Base-by-base conservation (phyloP, 805 yeast genomes). In the Saccharomyces kudriavzevii region DNA sequence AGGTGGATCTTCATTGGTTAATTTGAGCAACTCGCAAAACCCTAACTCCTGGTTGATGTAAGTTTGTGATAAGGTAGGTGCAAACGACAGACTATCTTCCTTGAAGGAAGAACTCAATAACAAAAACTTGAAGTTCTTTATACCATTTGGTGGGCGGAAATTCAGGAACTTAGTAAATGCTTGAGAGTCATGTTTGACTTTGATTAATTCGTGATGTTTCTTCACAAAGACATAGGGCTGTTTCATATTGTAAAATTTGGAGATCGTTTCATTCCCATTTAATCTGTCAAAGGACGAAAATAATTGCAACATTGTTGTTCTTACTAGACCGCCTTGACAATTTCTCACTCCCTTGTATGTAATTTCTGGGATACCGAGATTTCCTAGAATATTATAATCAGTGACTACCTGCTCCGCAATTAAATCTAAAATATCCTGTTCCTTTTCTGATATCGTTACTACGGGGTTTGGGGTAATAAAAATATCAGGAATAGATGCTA, bases 91-190 rank as follows among this genome's bases (percentile, higher is more conserved):
- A 51, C 71, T 67, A 49, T 67, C 71, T 4, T 60, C 61, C 27
- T 58, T 58, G n/a, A 54, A 55, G 1, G 64, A 56, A 4, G 73
- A 61, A 0, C 71, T 62, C 1, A 87, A 61, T 55, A 84, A 60
- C 8, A 85, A 56, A 6, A 82, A 67, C 52, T 78, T 79, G 54
- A 84, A 78, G 54, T 78, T 71, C 56, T 85, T 84, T 1, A 70
- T 66, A 1, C 76, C 77, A 25, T 67, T 64, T 6, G 77, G 60
- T 0, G 92, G 88, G 47, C 77, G 76, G 49, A 86, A 74, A 54
- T 80, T 78, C 59, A 87, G 63, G 75, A 69, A 59, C 74, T 81
- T 90, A 85, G 84, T 60, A 77, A 78, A 54, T 69, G 66, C 17
- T 77, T 66, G 49, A 79, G 81, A 30, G 75, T 71, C 59, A 76